Evolutionary conservation across 2,329 filamentous ascomycete species (phyloP).

Genomic region (Claviceps maximensis): DNA sequence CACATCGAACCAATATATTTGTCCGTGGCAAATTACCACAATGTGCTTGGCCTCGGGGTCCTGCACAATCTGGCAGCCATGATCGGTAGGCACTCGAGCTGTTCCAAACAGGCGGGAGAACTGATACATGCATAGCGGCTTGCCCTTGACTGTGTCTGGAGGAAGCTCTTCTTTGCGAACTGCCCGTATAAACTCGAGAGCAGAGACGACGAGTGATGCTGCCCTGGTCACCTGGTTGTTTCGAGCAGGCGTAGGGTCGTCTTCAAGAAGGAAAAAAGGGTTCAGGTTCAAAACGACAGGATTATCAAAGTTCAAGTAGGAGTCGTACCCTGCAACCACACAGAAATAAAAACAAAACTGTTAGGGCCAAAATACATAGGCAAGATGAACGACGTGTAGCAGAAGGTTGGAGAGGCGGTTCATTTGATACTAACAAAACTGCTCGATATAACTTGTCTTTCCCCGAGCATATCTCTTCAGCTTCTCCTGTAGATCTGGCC

Average conservation of each 20-base stretch:
- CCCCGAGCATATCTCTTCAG: conserved; percentile 81
- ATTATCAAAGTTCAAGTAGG: conserved; percentile 95
- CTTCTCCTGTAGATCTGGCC: conserved; percentile 74
- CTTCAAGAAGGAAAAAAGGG: conserved; percentile 92
- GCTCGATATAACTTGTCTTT: conserved; percentile 93
- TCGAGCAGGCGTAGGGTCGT: conserved; percentile 89
- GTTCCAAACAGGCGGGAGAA: conserved; percentile 93
- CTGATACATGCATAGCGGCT: conserved; percentile 94
- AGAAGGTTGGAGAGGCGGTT: background rate
- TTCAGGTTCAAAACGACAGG: conserved; percentile 95
- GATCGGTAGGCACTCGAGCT: conserved; percentile 81
- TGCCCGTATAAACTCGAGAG: conserved; percentile 82
- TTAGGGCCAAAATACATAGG: background rate
- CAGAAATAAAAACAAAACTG: conserved; percentile 3
- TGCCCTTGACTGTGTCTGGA: conserved; percentile 72
- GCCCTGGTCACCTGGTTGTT: conserved; percentile 95
- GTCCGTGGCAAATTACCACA: conserved; percentile 83
- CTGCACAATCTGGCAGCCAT: conserved; percentile 91
- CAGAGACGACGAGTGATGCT: conserved; percentile 80
- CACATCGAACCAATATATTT: conserved; percentile 99
- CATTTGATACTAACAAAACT: conserved; percentile 64
- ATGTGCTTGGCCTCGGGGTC: conserved; percentile 88
- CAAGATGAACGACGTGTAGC: background rate
- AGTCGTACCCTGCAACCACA: conserved; percentile 73
- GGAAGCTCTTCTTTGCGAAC: conserved; percentile 86